Base-by-base conservation (phyloP, 1,284 basidiomycete genomes). In the Cryptococcus sp. region DNA sequence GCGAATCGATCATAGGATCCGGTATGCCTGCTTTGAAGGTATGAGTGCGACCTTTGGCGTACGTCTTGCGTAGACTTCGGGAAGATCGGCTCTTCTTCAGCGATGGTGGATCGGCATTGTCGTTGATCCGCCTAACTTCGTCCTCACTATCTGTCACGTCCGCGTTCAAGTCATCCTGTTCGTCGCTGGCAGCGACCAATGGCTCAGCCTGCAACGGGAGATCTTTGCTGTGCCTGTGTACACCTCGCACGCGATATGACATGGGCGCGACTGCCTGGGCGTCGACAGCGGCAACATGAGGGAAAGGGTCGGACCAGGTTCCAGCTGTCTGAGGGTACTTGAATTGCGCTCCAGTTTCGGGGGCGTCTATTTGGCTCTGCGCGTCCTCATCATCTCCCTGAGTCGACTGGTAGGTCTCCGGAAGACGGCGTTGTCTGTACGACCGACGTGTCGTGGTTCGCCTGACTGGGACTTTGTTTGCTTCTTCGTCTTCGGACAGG, bases 1-100 rank as follows among this genome's bases (percentile, higher is more conserved):
- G 47, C 13, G 47, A 40, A n/a, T 13, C 40, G 16, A 27, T 39
- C 6, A 44, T 16, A 7, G 57, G 61, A 22, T 59, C 54, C 22
- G 57, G 54, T 20, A 55, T 22, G 15, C 61, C 61, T 23, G 55
- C 45, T 27, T 59, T 59, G 41, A 45, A 62, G n/a, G 54, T 51
- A 38, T 62, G 61, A 23, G 57, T 51, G n/a, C 61, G 40, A 10
- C 61, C 54, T 45, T 54, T 59, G 3, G 57, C 54, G 31, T 62
- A 62, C 2, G 50, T 59, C 31, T 41, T 59, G 10, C 47, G 49
- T 19, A 49, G 51, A 19, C 27, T 35, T 27, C 53, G 49, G 20
- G 42, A 50, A 27, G 25, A 47, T 11, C 51, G 49, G 22, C 41
- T 50, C n/a, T 52, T 59, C 19, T 42, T 47, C 25, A 22, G 16